These are phyloP conservation scores for Sphagnum tenellum DNA, from an alignment of 225 moss, liverwort and hornwort genomes.

Conservation along the genomic window DNA sequence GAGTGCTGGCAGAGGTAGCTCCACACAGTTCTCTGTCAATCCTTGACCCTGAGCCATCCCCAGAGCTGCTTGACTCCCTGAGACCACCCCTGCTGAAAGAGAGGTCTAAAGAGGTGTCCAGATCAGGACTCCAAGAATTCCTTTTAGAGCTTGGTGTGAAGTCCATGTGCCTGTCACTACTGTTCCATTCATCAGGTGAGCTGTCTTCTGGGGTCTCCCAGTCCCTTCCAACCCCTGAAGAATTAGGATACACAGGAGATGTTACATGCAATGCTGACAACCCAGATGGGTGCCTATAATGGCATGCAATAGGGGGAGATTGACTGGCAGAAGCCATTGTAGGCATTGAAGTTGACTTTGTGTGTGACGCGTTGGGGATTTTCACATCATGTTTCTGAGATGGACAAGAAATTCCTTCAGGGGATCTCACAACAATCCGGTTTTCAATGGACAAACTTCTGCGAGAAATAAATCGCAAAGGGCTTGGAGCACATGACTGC, in stretches of 20 bases:
- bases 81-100: constrained; percentile 16
- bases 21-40: constrained; percentile 20
- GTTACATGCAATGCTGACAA: constrained; percentile 39
- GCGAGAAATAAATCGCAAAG: constrained; percentile 45
- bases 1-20: constrained; percentile 26
- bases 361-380: no score
- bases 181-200: no score
- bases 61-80: no score
- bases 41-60: no score
- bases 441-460: constrained; percentile 30
- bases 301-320: constrained; percentile 9
- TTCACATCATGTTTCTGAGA: no score
- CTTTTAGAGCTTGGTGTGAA: constrained; percentile 24
- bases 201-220: constrained; percentile 20
- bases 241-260: constrained; percentile 43
- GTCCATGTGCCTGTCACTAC: constrained; percentile 16
- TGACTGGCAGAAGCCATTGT: no score
- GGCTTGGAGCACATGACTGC: constrained; percentile 29
- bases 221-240: constrained; percentile 12
- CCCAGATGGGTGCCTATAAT: constrained; percentile 16
- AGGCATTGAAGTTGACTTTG: no score
- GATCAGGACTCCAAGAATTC: constrained; percentile 44
- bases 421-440: constrained; percentile 8
- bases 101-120: constrained; percentile 41
- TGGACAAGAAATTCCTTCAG: not conserved